Base-by-base conservation (phyloP, 106 monocot genomes). In the Xerophyta viscosa region DNA sequence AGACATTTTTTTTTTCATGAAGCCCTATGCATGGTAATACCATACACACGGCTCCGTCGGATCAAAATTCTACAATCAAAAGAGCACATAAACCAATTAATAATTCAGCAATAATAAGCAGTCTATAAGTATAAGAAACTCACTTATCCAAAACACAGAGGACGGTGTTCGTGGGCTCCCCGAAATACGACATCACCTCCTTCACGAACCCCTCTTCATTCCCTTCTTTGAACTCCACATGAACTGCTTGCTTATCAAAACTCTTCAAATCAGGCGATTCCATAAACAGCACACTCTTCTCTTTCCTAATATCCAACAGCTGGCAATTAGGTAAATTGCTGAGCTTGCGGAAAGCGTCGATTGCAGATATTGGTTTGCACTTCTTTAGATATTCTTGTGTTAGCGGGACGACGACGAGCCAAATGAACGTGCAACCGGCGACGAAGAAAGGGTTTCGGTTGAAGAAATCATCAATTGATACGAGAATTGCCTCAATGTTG, bases 81-180 rank as follows among this genome's bases (percentile, higher is more conserved):
- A n/a, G n/a, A n/a, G n/a, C n/a, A n/a, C n/a, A n/a, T n/a, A n/a
- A n/a, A n/a, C n/a, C n/a, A n/a, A n/a, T n/a, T n/a, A n/a, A n/a
- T n/a, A n/a, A n/a, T n/a, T n/a, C n/a, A n/a, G n/a, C n/a, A 36
- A 36, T 36, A 36, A 36, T 36, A 36, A 36, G 11, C 7, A 36
- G 11, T 36, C 11, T 36, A 36, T 36, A 11, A 36, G 4, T 4
- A 13, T 8, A 4, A 46, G 39, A 31, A 33, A 43, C 94, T 89
- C 68, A 96, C 96, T 74, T 98, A 70, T 98, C 96, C 27, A 98
- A 64, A 45, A 85, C 69, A 65, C 89, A 98, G 30, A 98, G 19
- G 21, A 70, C 39, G 6, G 85, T 98, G 20, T 77, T 77, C 11
- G 39, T 76, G 2, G 85, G 96, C 52, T 98, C 81, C 21, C 21